These are phyloP conservation scores for Hyaloscypha bicolor DNA, from an alignment of 495 filamentous ascomycete genomes.

Conservation along the genomic window DNA sequence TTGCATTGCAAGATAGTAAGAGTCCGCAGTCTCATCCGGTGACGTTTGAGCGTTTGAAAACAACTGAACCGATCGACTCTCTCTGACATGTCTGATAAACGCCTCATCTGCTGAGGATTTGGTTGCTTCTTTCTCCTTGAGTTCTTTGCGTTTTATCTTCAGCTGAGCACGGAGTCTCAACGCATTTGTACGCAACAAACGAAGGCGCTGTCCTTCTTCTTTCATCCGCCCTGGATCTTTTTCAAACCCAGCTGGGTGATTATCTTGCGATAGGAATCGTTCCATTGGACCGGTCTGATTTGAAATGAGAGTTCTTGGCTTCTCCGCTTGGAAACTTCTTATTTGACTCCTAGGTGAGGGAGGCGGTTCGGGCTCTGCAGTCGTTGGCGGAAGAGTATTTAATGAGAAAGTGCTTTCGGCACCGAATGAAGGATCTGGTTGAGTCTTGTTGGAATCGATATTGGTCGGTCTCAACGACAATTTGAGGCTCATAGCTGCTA, in stretches of 20 bases:
- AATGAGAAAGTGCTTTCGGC: not conserved
- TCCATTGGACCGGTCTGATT: slow-evolving; percentile 11
- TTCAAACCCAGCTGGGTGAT: not conserved
- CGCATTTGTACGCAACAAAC: slow-evolving; percentile 7
- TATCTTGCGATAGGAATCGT: slow-evolving; percentile 6
- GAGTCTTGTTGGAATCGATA: not conserved
- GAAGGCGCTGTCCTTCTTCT: slow-evolving; percentile 9
- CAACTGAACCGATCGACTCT: not conserved
- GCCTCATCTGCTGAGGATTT: slow-evolving; percentile 14
- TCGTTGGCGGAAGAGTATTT: not conserved
- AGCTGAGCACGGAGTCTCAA: slow-evolving; percentile 7
- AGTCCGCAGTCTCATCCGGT: not conserved
- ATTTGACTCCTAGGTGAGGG: slow-evolving; percentile 16
- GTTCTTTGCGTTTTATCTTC: slow-evolving; percentile 13
- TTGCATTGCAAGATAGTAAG: slow-evolving; percentile 18
- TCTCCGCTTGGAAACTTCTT: not conserved
- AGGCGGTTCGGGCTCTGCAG: slow-evolving; percentile 1
- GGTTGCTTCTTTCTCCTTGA: slow-evolving; percentile 3
- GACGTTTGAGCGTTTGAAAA: not conserved
- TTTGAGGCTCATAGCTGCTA: not conserved
- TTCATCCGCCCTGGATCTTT: slow-evolving; percentile 6
- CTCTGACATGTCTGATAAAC: slow-evolving; percentile 22
- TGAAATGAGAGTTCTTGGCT: not conserved
- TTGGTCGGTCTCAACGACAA: not conserved
- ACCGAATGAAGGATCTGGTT: not conserved